Base-by-base conservation (phyloP, 805 yeast genomes). In the Suhomyces emberorum region DNA sequence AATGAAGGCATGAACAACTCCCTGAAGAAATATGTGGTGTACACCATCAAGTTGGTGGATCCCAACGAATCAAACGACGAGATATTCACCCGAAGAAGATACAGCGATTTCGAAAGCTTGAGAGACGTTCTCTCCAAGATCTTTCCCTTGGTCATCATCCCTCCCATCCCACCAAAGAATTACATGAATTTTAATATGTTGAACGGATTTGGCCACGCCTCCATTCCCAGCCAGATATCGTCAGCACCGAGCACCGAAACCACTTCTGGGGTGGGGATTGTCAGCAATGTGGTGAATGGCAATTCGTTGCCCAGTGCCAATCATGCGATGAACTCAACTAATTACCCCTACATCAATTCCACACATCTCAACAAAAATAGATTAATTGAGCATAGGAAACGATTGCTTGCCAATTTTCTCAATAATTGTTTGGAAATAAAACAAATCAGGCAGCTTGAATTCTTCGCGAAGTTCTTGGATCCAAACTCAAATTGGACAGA, bases 51-150 rank as follows among this genome's bases (percentile, higher is more conserved):
- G 42, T 65, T 77, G 30, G 65, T 80, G n/a, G 81, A 69, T 6
- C 52, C 47, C 1, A 56, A 55, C 21, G 52, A 48, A 22, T 41
- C 49, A 1, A 53, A 49, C 12, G 65, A 70, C 15, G 65, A 76
- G 28, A 54, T 77, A 21, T 66, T 72, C 11, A 89, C 88, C 4
- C 77, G 89, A 32, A 69, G 98, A 49, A 52, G 69, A 37, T 93
- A 93, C 57, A 83, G 95, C 22, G 98, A 93, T 56, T 93, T 93
- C 56, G 96, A 87, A 52, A 77, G 85, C 33, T 69, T 93, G 30
- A 70, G 96, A 42, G 81, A 77, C 27, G 73, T 83, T 4, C 66
- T 93, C 15, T 68, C 79, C 3, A 79, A 82, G 47, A 62, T 86
- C 25, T 83, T 83, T 45, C 97, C 98, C 3, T 78, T 93, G 3